These are phyloP conservation scores for Talaromyces thailandensis DNA, from an alignment of 495 filamentous ascomycete species.

Conservation along the genomic window DNA sequence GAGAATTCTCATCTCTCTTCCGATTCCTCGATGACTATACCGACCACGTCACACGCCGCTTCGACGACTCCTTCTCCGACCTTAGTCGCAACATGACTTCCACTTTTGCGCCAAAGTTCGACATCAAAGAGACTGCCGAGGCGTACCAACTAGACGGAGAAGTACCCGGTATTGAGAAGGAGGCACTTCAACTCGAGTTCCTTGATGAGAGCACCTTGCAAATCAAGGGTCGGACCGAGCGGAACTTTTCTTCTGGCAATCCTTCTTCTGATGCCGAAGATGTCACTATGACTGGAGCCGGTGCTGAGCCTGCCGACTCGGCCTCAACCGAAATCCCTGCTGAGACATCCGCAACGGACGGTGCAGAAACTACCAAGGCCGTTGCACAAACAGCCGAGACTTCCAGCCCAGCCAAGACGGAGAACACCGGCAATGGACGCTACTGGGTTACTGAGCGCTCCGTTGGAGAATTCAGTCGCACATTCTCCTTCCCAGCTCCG, in stretches of 20 bases:
- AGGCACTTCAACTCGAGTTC: slow-evolving; percentile 79
- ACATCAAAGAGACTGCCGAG: slow-evolving; percentile 61
- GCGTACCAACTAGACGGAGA: slow-evolving; percentile 84
- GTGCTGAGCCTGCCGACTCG: background rate
- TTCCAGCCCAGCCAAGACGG: background rate
- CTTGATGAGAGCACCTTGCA: slow-evolving; percentile 68
- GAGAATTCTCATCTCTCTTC: slow-evolving; percentile 35
- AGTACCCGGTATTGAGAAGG: slow-evolving; percentile 72
- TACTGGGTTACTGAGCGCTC: slow-evolving; percentile 83
- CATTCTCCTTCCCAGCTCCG: slow-evolving; percentile 67
- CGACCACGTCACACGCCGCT: slow-evolving; percentile 20
- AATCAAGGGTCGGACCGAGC: slow-evolving; percentile 55
- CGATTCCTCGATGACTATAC: slow-evolving; percentile 37
- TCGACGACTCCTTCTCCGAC: slow-evolving; percentile 9
- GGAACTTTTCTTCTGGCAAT: slow-evolving; percentile 8
- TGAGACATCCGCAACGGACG: slow-evolving; percentile 2
- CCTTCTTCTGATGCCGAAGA: slow-evolving; percentile 10
- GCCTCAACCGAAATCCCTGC: background rate
- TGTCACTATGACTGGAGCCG: slow-evolving; percentile 9
- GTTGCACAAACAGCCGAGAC: slow-evolving; percentile 4
- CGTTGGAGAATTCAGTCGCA: slow-evolving; percentile 72
- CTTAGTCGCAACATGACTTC: slow-evolving; percentile 7
- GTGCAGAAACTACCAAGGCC: background rate
- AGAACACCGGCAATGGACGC: slow-evolving; percentile 29
- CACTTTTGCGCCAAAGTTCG: slow-evolving; percentile 68